phyloP scores from a whole-genome alignment of 1,284 basidiomycete species.

The Cryptococcus sp. region DNA sequence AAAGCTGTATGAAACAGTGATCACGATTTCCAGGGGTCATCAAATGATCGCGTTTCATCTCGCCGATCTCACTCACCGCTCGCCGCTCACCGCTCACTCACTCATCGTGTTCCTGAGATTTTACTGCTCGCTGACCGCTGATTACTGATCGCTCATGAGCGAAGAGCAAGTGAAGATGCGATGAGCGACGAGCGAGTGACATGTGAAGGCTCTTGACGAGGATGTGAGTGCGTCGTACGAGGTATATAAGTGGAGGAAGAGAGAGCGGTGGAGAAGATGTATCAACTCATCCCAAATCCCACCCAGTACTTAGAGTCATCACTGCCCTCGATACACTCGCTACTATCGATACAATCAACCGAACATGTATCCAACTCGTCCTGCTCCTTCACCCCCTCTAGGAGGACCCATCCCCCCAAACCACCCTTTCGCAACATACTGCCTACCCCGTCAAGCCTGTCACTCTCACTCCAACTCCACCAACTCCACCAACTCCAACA shows the following conservation, averaged over 20 bases:
- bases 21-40: neutral
- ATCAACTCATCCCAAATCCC: neutral
- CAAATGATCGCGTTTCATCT: neutral
- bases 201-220: neutral
- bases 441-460: neutral
- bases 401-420: conserved; percentile 11
- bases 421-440: conserved; percentile 28
- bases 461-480: conserved; percentile 1
- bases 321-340: neutral
- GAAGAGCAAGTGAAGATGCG: too few species aligned
- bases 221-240: neutral
- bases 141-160: too few species aligned
- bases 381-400: conserved; percentile 20
- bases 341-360: too few species aligned
- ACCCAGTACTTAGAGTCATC: neutral
- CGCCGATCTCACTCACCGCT: neutral
- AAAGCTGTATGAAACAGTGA: neutral
- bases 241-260: neutral
- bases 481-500: conserved; percentile 1
- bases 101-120: too few species aligned
- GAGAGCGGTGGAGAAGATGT: neutral
- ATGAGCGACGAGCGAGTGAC: too few species aligned
- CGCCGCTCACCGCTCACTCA: too few species aligned
- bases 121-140: too few species aligned
- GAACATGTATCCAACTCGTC: conserved; percentile 21